Conservation (phyloP, 2,329 filamentous ascomycete species). For the Exophiala mesophila region DNA sequence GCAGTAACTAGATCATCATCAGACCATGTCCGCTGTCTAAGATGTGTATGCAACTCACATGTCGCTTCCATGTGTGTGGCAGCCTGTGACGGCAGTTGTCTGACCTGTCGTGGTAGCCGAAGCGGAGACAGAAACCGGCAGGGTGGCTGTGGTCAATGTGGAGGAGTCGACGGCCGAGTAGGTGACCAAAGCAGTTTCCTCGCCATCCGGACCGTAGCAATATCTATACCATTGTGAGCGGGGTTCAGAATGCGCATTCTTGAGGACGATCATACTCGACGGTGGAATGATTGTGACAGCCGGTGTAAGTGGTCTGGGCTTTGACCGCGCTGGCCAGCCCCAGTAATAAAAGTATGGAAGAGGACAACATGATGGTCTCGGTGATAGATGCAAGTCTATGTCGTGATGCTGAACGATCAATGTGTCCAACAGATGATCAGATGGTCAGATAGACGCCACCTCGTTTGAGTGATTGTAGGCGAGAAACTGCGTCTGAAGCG, state of each 20-base stretch:
- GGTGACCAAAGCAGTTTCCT: slow-evolving; percentile 27
- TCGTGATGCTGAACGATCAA: too few species aligned
- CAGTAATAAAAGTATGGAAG: slow-evolving; percentile 3
- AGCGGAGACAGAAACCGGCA: slow-evolving; percentile 25
- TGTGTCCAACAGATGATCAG: too few species aligned
- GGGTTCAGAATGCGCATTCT: not conserved
- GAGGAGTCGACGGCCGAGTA: slow-evolving; percentile 22
- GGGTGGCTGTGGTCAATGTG: slow-evolving; percentile 11
- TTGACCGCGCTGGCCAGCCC: not conserved
- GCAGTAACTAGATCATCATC: slow-evolving; percentile 23
- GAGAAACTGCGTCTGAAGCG: too few species aligned
- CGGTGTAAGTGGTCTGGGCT: slow-evolving; percentile 25
- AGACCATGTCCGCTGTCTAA: slow-evolving; percentile 27
- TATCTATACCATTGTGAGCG: slow-evolving; percentile 17
- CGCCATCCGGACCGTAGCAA: slow-evolving; percentile 30
- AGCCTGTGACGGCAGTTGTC: slow-evolving; percentile 48
- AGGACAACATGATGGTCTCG: slow-evolving; percentile 10
- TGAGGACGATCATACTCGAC: slow-evolving; percentile 25
- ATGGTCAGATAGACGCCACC: too few species aligned
- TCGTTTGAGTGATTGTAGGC: too few species aligned
- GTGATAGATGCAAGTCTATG: too few species aligned
- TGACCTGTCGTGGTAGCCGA: slow-evolving; percentile 31
- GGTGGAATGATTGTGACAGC: slow-evolving; percentile 31
- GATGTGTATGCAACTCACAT: slow-evolving; percentile 34
- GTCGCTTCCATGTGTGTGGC: slow-evolving; percentile 45